Base-by-base conservation (phyloP, 257 asterid species). In the Asclepias syriaca region DNA sequence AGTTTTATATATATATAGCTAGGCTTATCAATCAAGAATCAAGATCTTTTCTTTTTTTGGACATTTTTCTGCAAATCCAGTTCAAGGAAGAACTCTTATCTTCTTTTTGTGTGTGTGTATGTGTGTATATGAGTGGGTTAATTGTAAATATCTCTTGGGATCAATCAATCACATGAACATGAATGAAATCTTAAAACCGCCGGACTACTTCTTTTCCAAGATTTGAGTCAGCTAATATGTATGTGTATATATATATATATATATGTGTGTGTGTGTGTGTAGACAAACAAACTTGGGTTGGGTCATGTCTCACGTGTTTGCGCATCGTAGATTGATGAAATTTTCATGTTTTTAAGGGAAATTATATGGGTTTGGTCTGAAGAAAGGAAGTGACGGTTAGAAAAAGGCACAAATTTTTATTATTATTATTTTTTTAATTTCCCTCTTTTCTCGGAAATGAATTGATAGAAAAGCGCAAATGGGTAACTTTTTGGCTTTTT, bases 341-440 rank as follows among this genome's bases (percentile, higher is more conserved):
- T 53, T 19, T 68, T 60, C 14, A 21, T 54, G 67, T 29, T 21
- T 40, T 53, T 40, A 43, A n/a, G 56, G 27, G 51, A 46, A 68
- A 32, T 6, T 46, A 43, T 12, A 34, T 18, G 72, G 66, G 72
- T 65, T 49, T 59, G 85, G 46, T 75, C 69, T 75, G 70, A 54
- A 73, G 46, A 59, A 49, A 48, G 29, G 78, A 72, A 81, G 77
- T 72, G 81, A 81, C 71, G 29, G 77, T 73, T 75, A 59, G 55
- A 50, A 49, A 72, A 72, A 61, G 49, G 49, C 63, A 61, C 63
- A 5, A 46, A 18, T 15, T 18, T 22, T 13, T 15, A 6, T 50
- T 7, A 5, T 7, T n/a, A n/a, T n/a, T n/a, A n/a, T 51, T 51
- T 15, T 51, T 72, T 54, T 18, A 34, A 34, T 66, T 19, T 24